A percentile compares a stretch with the other conserved stretches of the same genome.
These are phyloP conservation scores for Fusarium irregulare DNA, from an alignment of 2,329 filamentous ascomycete genomes.

Conservation along the genomic window DNA sequence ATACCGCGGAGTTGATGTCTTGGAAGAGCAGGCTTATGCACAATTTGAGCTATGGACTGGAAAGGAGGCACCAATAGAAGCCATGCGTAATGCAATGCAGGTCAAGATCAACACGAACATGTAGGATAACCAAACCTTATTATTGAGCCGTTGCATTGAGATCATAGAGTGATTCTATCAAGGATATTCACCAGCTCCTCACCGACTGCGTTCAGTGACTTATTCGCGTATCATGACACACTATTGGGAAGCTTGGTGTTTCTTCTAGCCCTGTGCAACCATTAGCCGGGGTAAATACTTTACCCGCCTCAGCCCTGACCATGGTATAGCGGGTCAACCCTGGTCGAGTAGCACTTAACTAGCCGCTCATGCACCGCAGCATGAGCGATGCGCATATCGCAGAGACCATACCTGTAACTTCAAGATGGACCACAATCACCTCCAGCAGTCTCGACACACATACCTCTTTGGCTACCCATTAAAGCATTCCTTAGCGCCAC, in stretches of 20 bases:
- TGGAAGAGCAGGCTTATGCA: constrained; percentile 10
- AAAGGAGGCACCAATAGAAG: not conserved
- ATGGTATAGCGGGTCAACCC: not conserved
- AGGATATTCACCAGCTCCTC: accelerated
- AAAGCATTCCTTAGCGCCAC: not conserved
- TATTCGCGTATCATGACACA: not conserved
- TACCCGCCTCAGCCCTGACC: not conserved
- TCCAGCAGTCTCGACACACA: not conserved
- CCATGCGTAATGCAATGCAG: constrained; percentile 4
- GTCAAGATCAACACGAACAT: not conserved
- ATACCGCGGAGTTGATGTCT: not conserved
- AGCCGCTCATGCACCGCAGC: not conserved
- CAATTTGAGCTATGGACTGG: constrained; percentile 13
- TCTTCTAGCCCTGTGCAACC: not conserved
- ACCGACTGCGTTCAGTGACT: not conserved
- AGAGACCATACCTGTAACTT: not conserved
- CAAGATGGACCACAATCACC: not conserved
- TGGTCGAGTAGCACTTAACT: not conserved
- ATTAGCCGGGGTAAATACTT: not conserved
- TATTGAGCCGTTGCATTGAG: not conserved
- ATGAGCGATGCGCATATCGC: not conserved
- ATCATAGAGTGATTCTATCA: not conserved
- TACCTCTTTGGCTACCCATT: constrained; percentile 5
- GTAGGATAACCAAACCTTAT: not conserved
- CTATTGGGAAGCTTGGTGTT: not conserved